These are phyloP conservation scores for Priceomyces castillae DNA, from an alignment of 805 yeast species.

Conservation along the genomic window DNA sequence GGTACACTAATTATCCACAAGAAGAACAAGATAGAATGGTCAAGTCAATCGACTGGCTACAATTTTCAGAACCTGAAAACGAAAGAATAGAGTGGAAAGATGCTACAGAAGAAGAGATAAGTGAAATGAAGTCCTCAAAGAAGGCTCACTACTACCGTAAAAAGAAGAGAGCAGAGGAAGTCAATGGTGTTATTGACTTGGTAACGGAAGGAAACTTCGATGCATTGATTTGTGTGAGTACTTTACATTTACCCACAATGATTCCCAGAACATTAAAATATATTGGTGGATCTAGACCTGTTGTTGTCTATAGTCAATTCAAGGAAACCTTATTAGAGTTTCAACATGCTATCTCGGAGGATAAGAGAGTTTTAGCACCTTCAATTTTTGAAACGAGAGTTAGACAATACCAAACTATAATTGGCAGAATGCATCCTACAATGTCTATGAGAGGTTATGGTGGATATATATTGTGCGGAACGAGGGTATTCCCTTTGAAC, in stretches of 20 bases:
- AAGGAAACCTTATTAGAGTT: slow-evolving; percentile 78
- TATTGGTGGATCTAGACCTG: slow-evolving; percentile 81
- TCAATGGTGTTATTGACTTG: slow-evolving; percentile 48
- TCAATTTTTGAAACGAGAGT: slow-evolving; percentile 78
- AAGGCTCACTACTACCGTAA: slow-evolving; percentile 67
- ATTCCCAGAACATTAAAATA: slow-evolving; percentile 60
- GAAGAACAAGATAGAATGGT: slow-evolving; percentile 53
- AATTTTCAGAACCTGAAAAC: slow-evolving; percentile 74
- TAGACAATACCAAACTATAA: slow-evolving; percentile 85
- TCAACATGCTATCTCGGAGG: slow-evolving; percentile 63
- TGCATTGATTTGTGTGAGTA: slow-evolving; percentile 69
- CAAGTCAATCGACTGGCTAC: slow-evolving; percentile 71
- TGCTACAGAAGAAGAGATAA: slow-evolving; percentile 50
- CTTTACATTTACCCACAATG: slow-evolving; percentile 65
- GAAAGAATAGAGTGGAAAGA: slow-evolving; percentile 48
- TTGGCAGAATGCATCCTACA: slow-evolving; percentile 90
- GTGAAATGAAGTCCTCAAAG: slow-evolving; percentile 55
- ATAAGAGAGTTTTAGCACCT: slow-evolving; percentile 76
- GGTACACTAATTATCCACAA: slow-evolving; percentile 62
- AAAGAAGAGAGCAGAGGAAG: slow-evolving; percentile 52
- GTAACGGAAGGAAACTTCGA: slow-evolving; percentile 61
- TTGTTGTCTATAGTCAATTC: slow-evolving; percentile 76
- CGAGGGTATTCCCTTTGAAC: slow-evolving; percentile 71
- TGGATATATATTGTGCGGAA: slow-evolving; percentile 79
- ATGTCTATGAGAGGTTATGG: slow-evolving; percentile 95